A percentile compares a stretch with the other conserved stretches of the same genome.
phyloP scores from a whole-genome alignment of 2,329 filamentous ascomycete species.

The Pseudogymnoascus sp. region DNA sequence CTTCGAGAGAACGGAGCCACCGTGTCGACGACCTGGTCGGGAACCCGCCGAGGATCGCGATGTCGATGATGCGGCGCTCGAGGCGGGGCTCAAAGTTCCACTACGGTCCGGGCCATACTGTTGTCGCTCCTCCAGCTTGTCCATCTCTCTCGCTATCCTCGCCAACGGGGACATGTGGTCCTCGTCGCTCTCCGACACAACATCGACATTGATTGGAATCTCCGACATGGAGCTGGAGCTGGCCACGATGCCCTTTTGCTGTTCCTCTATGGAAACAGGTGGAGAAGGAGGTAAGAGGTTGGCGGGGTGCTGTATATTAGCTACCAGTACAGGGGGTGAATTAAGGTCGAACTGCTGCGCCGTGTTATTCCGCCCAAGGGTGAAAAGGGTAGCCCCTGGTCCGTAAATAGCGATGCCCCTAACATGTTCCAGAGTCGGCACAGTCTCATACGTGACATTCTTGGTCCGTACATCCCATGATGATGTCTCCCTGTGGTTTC shows the following conservation, averaged over 20 bases:
- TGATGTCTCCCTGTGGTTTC: constrained; percentile 63
- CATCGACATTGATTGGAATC: constrained; percentile 47
- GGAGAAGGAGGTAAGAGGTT: constrained; percentile 72
- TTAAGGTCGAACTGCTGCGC: constrained; percentile 95
- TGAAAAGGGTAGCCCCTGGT: constrained; percentile 85
- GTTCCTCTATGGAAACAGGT: constrained; percentile 71
- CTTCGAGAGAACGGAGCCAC: constrained; percentile 45
- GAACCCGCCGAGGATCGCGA: constrained; percentile 49
- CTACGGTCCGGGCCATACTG: constrained; percentile 21
- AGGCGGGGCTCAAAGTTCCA: constrained; percentile 28
- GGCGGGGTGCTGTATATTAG: constrained; percentile 79
- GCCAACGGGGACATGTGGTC: constrained; percentile 69
- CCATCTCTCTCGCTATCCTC: constrained; percentile 65
- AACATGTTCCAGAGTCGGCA: constrained; percentile 77
- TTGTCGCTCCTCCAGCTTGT: constrained; percentile 29
- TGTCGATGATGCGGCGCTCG: constrained; percentile 33
- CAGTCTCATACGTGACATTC: constrained; percentile 80
- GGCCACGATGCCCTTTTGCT: constrained; percentile 37
- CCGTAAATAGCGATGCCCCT: constrained; percentile 81
- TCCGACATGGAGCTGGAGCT: constrained; percentile 34
- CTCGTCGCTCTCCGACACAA: constrained; percentile 68
- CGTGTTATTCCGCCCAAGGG: constrained; percentile 76
- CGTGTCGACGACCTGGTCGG: constrained; percentile 42
- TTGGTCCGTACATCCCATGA: constrained; percentile 99
- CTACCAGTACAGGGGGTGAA: constrained; percentile 69